Evolutionary conservation across 805 yeast genomes (phyloP).

Genomic region (Metschnikowia matae): DNA sequence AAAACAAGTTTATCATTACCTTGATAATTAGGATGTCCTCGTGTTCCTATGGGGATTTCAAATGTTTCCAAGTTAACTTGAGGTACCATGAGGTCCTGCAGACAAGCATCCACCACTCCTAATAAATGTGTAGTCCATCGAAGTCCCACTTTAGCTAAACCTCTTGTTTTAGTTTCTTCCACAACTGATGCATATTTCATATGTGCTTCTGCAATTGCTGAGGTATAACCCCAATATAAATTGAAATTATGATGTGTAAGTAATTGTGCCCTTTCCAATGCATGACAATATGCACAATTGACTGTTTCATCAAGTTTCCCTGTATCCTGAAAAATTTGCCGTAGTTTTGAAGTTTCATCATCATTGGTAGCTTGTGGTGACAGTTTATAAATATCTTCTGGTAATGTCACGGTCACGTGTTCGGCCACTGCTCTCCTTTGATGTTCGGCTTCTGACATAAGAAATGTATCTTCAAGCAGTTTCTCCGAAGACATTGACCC

Average conservation of each 20-base stretch:
- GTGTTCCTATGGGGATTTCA: slow-evolving; percentile 23
- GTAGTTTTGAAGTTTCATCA: slow-evolving; percentile 4
- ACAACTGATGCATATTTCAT: slow-evolving; percentile 25
- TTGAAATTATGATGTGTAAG: slow-evolving; percentile 24
- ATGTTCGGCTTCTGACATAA: background rate
- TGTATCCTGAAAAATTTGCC: slow-evolving; percentile 26
- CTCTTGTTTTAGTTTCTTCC: slow-evolving; percentile 21
- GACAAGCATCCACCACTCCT: slow-evolving; percentile 16
- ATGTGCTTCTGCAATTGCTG: slow-evolving; percentile 23
- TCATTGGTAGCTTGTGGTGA: slow-evolving; percentile 6
- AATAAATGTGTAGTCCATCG: slow-evolving; percentile 14
- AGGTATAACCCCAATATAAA: slow-evolving; percentile 31
- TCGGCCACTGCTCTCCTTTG: background rate
- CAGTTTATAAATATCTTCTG: slow-evolving; percentile 3
- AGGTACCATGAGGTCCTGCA: slow-evolving; percentile 25
- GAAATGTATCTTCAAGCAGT: background rate
- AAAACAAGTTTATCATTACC: slow-evolving; percentile 4
- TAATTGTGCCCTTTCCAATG: slow-evolving; percentile 27
- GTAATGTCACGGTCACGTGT: background rate
- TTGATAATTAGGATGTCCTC: slow-evolving; percentile 28
- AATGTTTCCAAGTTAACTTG: slow-evolving; percentile 18
- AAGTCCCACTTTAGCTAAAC: slow-evolving; percentile 17
- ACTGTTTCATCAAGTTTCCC: slow-evolving; percentile 25
- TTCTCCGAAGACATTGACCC: background rate
- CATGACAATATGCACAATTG: slow-evolving; percentile 31